Conservation (phyloP, 1,139 yeast genomes). For the Hyphopichia pseudoburtonii region DNA sequence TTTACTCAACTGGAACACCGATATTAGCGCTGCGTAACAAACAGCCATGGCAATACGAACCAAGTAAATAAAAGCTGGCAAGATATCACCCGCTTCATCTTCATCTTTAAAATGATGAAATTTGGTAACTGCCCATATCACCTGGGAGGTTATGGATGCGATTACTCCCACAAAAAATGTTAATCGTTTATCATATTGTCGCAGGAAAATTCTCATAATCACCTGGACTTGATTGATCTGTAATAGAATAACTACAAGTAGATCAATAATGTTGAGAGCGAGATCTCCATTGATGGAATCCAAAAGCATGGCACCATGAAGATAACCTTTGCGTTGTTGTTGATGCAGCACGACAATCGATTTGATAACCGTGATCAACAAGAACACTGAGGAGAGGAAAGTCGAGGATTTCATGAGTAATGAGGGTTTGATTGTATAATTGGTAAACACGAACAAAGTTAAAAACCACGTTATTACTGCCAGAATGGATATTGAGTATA, state of each 20-base stretch:
- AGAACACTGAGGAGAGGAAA: conserved; percentile 51
- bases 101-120: conserved; percentile 38
- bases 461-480: conserved; percentile 66
- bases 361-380: conserved; percentile 49
- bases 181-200: conserved; percentile 69
- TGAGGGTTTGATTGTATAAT: conserved; percentile 56
- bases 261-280: conserved; percentile 60
- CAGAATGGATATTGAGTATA: conserved; percentile 63
- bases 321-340: conserved; percentile 57
- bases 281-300: conserved; percentile 45
- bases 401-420: conserved; percentile 47
- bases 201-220: conserved; percentile 66
- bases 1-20: conserved; percentile 58
- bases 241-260: conserved; percentile 58
- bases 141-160: conserved; percentile 59
- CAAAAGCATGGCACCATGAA: conserved; percentile 53
- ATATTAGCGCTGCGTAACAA: conserved; percentile 66
- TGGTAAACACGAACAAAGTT: conserved; percentile 63
- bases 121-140: conserved; percentile 68
- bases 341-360: conserved; percentile 43
- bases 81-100: conserved; percentile 53
- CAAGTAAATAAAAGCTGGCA: conserved; percentile 79
- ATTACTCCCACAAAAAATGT: conserved; percentile 62
- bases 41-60: conserved; percentile 74
- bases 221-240: conserved; percentile 78